phyloP scores from a whole-genome alignment of 2,329 filamentous ascomycete species.

The Colletotrichum sp. region DNA sequence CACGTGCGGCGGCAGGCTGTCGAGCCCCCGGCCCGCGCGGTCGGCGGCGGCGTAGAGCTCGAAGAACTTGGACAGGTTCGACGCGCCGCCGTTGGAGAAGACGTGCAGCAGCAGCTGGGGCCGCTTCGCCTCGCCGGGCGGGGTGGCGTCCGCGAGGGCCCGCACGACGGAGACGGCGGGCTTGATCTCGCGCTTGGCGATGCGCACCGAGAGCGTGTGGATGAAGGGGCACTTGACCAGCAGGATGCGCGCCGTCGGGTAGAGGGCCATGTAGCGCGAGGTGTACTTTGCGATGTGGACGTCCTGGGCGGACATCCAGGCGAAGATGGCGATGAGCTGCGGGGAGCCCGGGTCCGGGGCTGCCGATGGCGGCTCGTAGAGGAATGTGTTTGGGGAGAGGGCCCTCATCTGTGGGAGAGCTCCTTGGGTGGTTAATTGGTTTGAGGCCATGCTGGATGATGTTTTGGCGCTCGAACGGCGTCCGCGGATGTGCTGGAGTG shows the following conservation, averaged over 20 bases:
- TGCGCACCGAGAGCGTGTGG: conserved; percentile 38
- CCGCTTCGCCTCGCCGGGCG: conserved; percentile 13
- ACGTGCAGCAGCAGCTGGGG: conserved; percentile 48
- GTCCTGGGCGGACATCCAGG: conserved; percentile 58
- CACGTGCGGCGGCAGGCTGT: conserved; percentile 44
- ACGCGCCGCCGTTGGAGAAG: conserved; percentile 59
- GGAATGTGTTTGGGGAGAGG: conserved; percentile 41
- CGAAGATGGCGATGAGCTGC: conserved; percentile 51
- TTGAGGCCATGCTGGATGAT: conserved; percentile 30
- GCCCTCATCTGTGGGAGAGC: conserved; percentile 39
- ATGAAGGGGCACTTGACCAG: conserved; percentile 47
- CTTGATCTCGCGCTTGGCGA: conserved; percentile 36
- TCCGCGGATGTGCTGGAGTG: neutral
- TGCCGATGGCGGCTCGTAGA: conserved; percentile 34
- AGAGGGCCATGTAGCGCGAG: conserved; percentile 46
- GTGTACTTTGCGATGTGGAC: conserved; percentile 58
- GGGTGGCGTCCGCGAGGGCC: conserved; percentile 28
- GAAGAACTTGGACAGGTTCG: conserved; percentile 44
- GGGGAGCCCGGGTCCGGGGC: conserved; percentile 32
- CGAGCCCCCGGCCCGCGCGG: conserved; percentile 15
- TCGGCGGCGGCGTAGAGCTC: conserved; percentile 33
- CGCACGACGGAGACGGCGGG: conserved; percentile 46
- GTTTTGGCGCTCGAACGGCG: neutral
- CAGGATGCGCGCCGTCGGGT: conserved; percentile 50
- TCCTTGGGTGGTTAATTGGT: conserved; percentile 21